Evolutionary conservation across 1,139 yeast genomes (phyloP).

Genomic region (Nadsonia starkeyi-henricii): DNA sequence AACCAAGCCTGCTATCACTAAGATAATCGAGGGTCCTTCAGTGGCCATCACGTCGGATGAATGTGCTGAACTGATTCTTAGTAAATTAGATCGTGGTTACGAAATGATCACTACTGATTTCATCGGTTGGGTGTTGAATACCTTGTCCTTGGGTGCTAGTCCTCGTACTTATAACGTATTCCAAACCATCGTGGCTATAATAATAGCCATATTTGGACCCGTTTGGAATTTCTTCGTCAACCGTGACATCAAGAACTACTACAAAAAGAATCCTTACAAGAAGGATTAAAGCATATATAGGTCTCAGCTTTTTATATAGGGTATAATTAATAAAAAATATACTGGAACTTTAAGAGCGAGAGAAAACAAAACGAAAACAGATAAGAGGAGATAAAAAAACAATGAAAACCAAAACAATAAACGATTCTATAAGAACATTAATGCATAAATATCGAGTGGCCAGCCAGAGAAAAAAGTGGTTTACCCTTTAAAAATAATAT

Average conservation of each 20-base stretch:
- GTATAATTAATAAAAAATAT: background rate
- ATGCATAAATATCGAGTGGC: background rate
- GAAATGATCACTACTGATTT: constrained; percentile 71
- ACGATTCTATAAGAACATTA: too few species aligned
- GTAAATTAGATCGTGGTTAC: constrained; percentile 47
- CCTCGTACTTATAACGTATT: constrained; percentile 50
- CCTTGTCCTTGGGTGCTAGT: constrained; percentile 51
- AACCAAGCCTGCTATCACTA: constrained; percentile 79
- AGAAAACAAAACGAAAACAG: background rate
- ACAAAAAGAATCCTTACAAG: constrained; percentile 17
- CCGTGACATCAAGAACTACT: constrained; percentile 40
- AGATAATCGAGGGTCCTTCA: constrained; percentile 73
- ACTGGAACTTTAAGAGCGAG: background rate
- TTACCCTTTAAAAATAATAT: too few species aligned
- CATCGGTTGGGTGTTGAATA: constrained; percentile 70
- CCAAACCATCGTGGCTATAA: constrained; percentile 24
- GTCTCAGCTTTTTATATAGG: too few species aligned
- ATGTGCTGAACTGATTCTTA: constrained; percentile 51
- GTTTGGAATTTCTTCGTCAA: constrained; percentile 40
- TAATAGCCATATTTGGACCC: constrained; percentile 54
- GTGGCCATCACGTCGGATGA: constrained; percentile 49
- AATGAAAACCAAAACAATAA: too few species aligned
- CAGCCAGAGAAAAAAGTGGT: background rate
- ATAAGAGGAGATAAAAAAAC: background rate
- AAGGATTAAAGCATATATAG: constrained; percentile 4